These are phyloP conservation scores for Aspergillus intermedius DNA, from an alignment of 2,329 filamentous ascomycete species.

Conservation along the genomic window DNA sequence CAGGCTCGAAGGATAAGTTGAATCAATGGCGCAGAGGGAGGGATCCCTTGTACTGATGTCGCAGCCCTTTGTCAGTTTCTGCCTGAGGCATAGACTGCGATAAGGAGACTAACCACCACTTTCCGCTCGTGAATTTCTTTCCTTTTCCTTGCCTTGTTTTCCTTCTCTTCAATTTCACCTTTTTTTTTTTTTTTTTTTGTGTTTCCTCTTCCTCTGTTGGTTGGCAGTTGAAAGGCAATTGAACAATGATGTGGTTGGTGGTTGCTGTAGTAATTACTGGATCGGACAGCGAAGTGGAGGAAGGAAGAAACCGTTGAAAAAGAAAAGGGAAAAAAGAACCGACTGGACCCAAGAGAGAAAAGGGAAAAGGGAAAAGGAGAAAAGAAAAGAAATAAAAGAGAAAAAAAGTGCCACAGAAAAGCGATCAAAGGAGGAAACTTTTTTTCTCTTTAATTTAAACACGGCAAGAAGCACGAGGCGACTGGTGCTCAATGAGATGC, in stretches of 20 bases:
- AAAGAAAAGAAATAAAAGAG: constrained; percentile 1
- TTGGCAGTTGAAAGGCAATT: not conserved
- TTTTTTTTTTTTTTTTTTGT: not conserved
- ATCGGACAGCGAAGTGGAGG: not conserved
- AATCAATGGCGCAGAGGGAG: not conserved
- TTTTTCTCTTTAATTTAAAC: too few relatives aligned
- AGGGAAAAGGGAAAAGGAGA: not conserved
- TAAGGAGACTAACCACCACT: not conserved
- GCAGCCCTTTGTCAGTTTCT: constrained; percentile 16
- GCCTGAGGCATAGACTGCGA: constrained; percentile 4
- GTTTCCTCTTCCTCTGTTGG: not conserved
- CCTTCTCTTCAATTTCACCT: not conserved
- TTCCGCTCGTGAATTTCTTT: not conserved
- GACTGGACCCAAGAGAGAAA: constrained; percentile 1
- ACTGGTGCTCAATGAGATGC: constrained; percentile 1
- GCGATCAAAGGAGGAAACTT: too few relatives aligned
- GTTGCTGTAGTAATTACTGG: not conserved
- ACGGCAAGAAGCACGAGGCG: constrained; percentile 1
- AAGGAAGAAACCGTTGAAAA: not conserved
- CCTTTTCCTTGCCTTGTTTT: not conserved
- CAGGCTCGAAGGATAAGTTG: not conserved
- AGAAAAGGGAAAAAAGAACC: not conserved
- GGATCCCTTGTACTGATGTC: not conserved
- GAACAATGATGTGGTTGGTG: not conserved
- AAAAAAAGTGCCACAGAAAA: constrained; percentile 2